phyloP scores from a whole-genome alignment of 208 protist species.

The Trichomonas tenax region DNA sequence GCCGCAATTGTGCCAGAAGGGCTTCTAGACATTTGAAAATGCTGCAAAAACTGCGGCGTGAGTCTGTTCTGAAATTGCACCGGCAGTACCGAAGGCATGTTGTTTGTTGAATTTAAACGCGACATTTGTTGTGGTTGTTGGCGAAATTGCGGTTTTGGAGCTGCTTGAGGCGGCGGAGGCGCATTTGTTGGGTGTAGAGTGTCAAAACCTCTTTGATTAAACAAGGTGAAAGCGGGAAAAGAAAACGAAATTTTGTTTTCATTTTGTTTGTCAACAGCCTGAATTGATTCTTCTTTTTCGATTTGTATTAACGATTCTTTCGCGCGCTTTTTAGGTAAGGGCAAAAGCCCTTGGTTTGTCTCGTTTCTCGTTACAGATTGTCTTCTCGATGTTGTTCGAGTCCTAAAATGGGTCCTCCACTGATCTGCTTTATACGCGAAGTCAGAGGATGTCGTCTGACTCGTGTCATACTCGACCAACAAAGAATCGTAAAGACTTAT shows the following conservation, averaged over 20 bases:
- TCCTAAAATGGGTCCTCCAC: background rate
- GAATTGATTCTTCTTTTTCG: background rate
- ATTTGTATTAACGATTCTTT: background rate
- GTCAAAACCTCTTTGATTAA: background rate
- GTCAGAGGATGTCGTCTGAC: background rate
- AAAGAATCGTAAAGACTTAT: background rate
- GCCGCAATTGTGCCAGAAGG: background rate
- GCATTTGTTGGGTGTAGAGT: background rate
- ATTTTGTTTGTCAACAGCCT: background rate
- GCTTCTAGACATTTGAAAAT: background rate
- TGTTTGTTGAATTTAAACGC: background rate
- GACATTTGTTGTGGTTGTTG: background rate
- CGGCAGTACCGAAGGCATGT: background rate
- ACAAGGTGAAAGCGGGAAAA: background rate
- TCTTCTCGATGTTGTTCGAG: background rate
- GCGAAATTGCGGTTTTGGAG: background rate
- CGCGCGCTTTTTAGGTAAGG: background rate
- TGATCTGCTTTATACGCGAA: background rate
- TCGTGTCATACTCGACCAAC: background rate
- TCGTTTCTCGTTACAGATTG: background rate
- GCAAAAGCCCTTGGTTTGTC: background rate
- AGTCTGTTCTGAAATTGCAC: background rate
- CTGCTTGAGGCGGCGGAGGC: too few species aligned
- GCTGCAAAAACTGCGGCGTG: background rate
- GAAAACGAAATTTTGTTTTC: background rate